Evolutionary conservation across 2,329 filamentous ascomycete genomes (phyloP), one percentile per base, ranked within the genome.

Genomic region (Ceratocystis smalleyi): DNA sequence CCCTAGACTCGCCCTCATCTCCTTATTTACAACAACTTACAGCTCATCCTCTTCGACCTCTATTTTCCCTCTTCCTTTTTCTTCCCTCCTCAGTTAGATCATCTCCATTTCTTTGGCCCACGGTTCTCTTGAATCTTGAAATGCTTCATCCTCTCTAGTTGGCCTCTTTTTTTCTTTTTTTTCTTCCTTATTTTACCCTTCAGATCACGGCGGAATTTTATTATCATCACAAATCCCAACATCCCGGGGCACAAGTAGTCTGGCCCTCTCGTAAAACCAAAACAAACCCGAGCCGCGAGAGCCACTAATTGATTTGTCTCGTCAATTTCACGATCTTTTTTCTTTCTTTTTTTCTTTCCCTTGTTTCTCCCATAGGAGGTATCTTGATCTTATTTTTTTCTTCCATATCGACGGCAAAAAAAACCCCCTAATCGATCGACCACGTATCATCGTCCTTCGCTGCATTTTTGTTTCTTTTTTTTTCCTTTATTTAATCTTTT

Each of bases 401-500:
- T 67, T 65, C 57, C 57, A 55, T 49, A 10, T 22, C 47, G 47
- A 49, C 47, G 19, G 5, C 47, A 5, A 40, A 40, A 40, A 35
- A 40, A 22, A 22, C 8, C 22, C 22, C 22, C 47, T 49, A 22
- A 22, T 22, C 22, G 47, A 49, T 19, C n/a, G 47, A 49, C 47
- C n/a, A 49, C 47, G 47, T 49, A 49, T 49, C 47, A 10, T 49
- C 5, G n/a, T 49, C 7, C 22, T n/a, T 10, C 6, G 45, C 19
- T 5, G 45, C 4, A 10, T n/a, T n/a, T 61, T 62, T 62, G 61
- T 64, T 27, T 19, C 24, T 45, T 55, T 63, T 51, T 65, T 62
- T 67, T 63, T 64, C 67, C 65, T 65, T 67, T 67, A 63, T 8
- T 54, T 60, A 65, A 66, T 66, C 65, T 63, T 64, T 68, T 64